Conservation (phyloP, 805 yeast species). For the Monosporozyma aquatica region DNA sequence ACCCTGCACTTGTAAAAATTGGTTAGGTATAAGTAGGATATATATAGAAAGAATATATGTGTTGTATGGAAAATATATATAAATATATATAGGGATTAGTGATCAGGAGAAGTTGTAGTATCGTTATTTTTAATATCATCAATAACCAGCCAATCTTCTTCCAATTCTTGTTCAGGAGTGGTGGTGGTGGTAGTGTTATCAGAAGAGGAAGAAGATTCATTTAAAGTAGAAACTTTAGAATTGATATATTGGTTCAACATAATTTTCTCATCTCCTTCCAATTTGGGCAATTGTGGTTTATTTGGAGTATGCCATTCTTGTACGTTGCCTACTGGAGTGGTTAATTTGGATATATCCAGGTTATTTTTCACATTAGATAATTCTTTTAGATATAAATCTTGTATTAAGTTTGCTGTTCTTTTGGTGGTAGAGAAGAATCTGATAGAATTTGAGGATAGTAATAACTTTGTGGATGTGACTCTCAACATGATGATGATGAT, state of each 20-base stretch:
- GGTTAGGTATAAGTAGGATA: too few species aligned
- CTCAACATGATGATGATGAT: neutral
- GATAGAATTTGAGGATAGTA: neutral
- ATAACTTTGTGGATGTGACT: neutral
- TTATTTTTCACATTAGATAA: constrained; percentile 63
- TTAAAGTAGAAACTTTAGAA: neutral
- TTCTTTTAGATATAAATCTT: constrained; percentile 81
- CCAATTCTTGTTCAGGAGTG: constrained; percentile 17
- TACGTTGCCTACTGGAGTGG: constrained; percentile 36
- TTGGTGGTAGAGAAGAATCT: constrained; percentile 4
- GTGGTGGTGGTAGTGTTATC: neutral
- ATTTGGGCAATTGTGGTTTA: constrained; percentile 65
- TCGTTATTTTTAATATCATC: constrained; percentile 54
- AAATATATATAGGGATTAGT: neutral
- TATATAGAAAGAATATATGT: neutral
- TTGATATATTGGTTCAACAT: constrained; percentile 45
- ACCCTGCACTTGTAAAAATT: too few species aligned
- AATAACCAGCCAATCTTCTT: constrained; percentile 73
- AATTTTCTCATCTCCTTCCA: constrained; percentile 58
- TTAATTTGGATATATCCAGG: constrained; percentile 42
- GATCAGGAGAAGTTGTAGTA: too few species aligned
- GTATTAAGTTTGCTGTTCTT: constrained; percentile 42
- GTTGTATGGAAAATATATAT: too few species aligned
- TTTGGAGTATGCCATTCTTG: constrained; percentile 77
- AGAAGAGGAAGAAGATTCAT: too few species aligned